These are phyloP conservation scores for Linderina pennispora DNA, from an alignment of 192 early-diverging fungal genomes.

Conservation along the genomic window DNA sequence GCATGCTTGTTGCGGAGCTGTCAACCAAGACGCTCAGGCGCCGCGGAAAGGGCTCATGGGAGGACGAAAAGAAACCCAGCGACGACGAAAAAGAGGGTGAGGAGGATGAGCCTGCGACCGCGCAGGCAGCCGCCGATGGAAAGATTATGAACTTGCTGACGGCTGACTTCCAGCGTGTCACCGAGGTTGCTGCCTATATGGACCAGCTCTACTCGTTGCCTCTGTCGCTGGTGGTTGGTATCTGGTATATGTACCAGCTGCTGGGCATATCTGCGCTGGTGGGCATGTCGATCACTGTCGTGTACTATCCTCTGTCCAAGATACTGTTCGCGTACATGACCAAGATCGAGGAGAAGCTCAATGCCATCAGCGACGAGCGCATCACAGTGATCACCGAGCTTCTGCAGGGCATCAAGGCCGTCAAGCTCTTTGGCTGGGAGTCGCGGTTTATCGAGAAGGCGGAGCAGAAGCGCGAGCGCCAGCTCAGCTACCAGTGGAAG, in stretches of 20 bases:
- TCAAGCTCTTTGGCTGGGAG: slow-evolving; percentile 91
- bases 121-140: slow-evolving; percentile 46
- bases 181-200: slow-evolving; percentile 49
- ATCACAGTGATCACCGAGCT: slow-evolving; percentile 77
- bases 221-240: slow-evolving; percentile 57
- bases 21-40: slow-evolving; percentile 59
- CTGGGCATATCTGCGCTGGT: slow-evolving; percentile 77
- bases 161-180: slow-evolving; percentile 61
- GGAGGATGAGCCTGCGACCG: slow-evolving; percentile 18
- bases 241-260: slow-evolving; percentile 63
- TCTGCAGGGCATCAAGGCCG: slow-evolving; percentile 80
- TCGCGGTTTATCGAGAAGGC: slow-evolving; percentile 61
- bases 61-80: slow-evolving; percentile 25
- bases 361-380: slow-evolving; percentile 62
- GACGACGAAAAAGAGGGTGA: slow-evolving; percentile 5
- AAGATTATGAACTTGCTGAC: slow-evolving; percentile 70
- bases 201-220: slow-evolving; percentile 58
- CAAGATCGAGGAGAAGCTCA: slow-evolving; percentile 56
- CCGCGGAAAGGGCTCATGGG: slow-evolving; percentile 52
- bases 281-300: slow-evolving; percentile 60
- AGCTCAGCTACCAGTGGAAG: slow-evolving; percentile 51
- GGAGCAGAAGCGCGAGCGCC: slow-evolving; percentile 55
- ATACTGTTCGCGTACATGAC: slow-evolving; percentile 46
- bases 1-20: slow-evolving; percentile 58
- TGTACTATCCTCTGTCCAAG: slow-evolving; percentile 53